Percentiles rank a stretch among this genome's conserved stretches.
Evolutionary conservation across 75 land plant genomes (phyloP).

Genomic region (Pseudotsuga menziesii): DNA sequence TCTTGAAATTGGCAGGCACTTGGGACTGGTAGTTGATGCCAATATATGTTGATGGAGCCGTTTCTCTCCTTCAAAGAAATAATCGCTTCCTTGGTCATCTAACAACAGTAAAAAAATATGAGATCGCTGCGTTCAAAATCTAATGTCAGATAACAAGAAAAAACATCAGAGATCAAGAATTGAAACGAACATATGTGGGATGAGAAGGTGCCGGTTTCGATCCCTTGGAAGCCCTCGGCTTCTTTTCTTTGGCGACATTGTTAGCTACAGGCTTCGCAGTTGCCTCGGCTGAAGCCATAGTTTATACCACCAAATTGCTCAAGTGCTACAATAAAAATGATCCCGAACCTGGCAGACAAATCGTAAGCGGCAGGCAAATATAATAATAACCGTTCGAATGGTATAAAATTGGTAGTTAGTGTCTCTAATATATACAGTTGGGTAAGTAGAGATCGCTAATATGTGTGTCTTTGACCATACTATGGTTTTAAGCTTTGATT

Average conservation of each 20-base stretch:
- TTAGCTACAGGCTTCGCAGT: constrained; percentile 10
- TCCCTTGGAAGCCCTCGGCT: constrained; percentile 15
- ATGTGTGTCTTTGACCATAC: too few species aligned
- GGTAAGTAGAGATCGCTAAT: not conserved
- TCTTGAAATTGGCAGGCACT: constrained; percentile 68
- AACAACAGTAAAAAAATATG: not conserved
- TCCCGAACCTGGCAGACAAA: not conserved
- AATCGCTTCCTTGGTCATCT: constrained; percentile 84
- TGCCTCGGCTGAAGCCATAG: not conserved
- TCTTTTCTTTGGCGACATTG: constrained; percentile 11
- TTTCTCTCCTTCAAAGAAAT: constrained; percentile 62
- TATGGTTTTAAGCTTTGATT: too few species aligned
- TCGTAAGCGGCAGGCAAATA: not conserved
- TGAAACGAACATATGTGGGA: constrained; percentile 64
- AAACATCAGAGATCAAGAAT: constrained; percentile 16
- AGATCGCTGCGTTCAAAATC: not conserved
- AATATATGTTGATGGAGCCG: constrained; percentile 65
- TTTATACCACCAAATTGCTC: too few species aligned
- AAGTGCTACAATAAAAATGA: too few species aligned
- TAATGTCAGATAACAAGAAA: not conserved
- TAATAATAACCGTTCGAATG: not conserved
- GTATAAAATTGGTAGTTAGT: not conserved
- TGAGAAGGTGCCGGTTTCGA: constrained; percentile 47
- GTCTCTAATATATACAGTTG: not conserved
- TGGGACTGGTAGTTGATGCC: constrained; percentile 56